Percentiles rank a stretch among this genome's conserved stretches.
Evolutionary conservation across 371 early-diverging fungal genomes (phyloP).

Genomic region (Mucor plumbeus): DNA sequence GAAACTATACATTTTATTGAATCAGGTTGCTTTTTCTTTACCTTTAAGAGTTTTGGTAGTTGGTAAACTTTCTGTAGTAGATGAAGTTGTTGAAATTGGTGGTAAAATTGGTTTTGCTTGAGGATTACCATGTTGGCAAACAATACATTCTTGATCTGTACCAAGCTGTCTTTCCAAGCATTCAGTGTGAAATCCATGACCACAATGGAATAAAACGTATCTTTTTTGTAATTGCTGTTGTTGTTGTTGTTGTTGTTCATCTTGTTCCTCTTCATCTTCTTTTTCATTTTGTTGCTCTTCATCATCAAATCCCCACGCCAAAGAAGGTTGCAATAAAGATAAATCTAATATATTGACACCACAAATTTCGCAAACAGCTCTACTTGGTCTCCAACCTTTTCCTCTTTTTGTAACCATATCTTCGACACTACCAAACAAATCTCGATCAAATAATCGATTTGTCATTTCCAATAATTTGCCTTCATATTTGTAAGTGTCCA

Average conservation of each 20-base stretch:
- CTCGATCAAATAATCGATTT: slow-evolving; percentile 72
- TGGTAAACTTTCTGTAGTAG: background rate
- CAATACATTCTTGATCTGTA: slow-evolving; percentile 28
- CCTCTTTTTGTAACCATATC: slow-evolving; percentile 60
- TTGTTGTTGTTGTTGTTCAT: background rate
- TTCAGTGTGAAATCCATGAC: slow-evolving; percentile 65
- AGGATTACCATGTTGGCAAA: slow-evolving; percentile 35
- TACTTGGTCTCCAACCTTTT: slow-evolving; percentile 68
- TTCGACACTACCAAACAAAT: slow-evolving; percentile 63
- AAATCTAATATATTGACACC: slow-evolving; percentile 57
- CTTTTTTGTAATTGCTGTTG: slow-evolving; percentile 21
- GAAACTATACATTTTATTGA: background rate
- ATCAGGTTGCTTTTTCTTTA: slow-evolving; percentile 18
- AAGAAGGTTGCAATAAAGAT: slow-evolving; percentile 38
- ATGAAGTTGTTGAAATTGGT: background rate
- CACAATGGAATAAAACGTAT: slow-evolving; percentile 63
- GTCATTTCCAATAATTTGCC: slow-evolving; percentile 75
- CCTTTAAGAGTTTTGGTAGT: slow-evolving; percentile 4
- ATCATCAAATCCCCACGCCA: slow-evolving; percentile 38
- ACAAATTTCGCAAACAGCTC: slow-evolving; percentile 65
- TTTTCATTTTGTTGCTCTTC: background rate
- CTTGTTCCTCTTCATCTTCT: background rate
- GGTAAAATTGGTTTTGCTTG: slow-evolving; percentile 15
- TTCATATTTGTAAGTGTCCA: slow-evolving; percentile 79
- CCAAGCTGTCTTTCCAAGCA: slow-evolving; percentile 52